Percentiles rank a stretch among this genome's conserved stretches.
Conservation (phyloP, 768 basidiomycete species). For the Mycena vulgaris region DNA sequence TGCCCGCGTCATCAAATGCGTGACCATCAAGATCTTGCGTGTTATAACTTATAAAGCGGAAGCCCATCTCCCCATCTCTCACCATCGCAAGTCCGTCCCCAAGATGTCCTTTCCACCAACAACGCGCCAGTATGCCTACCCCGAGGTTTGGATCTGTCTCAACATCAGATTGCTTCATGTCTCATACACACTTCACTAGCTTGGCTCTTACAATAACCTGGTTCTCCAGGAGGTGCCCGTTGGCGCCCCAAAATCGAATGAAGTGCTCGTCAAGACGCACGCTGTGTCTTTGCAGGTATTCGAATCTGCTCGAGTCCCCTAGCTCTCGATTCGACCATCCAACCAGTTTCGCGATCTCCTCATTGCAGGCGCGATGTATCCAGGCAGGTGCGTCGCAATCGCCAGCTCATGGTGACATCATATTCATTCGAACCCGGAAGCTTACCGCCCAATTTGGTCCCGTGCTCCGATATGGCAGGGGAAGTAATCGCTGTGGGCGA, state of each 20-base stretch:
- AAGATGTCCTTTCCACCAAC: slow-evolving; percentile 55
- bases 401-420: not conserved
- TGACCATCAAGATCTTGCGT: no score
- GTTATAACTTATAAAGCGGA: no score
- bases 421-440: slow-evolving; percentile 11
- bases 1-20: no score
- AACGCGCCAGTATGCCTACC: slow-evolving; percentile 47
- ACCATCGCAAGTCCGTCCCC: no score
- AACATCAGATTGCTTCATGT: not conserved
- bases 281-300: slow-evolving; percentile 66
- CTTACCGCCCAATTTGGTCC: slow-evolving; percentile 48
- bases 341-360: slow-evolving; percentile 66
- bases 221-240: slow-evolving; percentile 46
- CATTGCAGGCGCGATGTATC: slow-evolving; percentile 58
- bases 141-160: slow-evolving; percentile 9
- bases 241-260: slow-evolving; percentile 54
- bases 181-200: slow-evolving; percentile 7
- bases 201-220: slow-evolving; percentile 45
- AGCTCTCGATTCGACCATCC: not conserved
- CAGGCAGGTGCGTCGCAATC: slow-evolving; percentile 43
- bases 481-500: slow-evolving; percentile 66
- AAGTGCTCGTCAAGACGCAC: slow-evolving; percentile 65
- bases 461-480: slow-evolving; percentile 63
- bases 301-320: not conserved
- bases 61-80: no score